Base-by-base conservation (phyloP, 2,329 filamentous ascomycete species). In the Amauroascus niger region DNA sequence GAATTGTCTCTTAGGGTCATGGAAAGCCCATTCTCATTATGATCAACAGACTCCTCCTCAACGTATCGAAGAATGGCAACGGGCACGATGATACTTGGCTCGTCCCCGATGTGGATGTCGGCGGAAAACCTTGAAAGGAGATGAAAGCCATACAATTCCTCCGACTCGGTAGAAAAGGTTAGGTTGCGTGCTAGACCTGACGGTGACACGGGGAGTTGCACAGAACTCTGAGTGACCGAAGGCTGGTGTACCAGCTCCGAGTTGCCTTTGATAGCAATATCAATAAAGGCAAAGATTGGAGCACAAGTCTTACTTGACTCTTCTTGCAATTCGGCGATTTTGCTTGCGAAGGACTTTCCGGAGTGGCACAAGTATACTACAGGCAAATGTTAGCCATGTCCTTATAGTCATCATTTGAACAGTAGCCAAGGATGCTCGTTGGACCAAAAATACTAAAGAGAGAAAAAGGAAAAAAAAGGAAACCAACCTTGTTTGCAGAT, bases 211-310 rank as follows among this genome's bases (percentile, higher is more conserved):
- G 24, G 32, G 11, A 28, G 22, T 28, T 40, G 32, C 26, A 44
- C 40, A 22, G 35, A 48, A 24, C 1, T 24, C 16, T 49, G 55
- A 41, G 35, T 44, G 49, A 45, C 26, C 13, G 49, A 40, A 24
- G 46, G 47, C 18, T 22, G 37, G 26, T 51, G 50, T 26, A 52
- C 22, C 6, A 45, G 46, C 56, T 64, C 63, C 59, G 69, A 62
- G 63, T 73, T 64, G 66, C 71, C 61, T 61, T 57, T 59, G 13
- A 68, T 70, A 16, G 73, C 73, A 33, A 79, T 72, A 62, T 79
- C 76, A 60, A 80, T 72, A 43, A 80, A 73, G 18, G 78, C 77
- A 48, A 81, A 72, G 5, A 77, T 76, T n/a, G 79, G 79, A 48
- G 71, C 74, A 59, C 55, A 58, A 58, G 53, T 58, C 39, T 49